These are phyloP conservation scores for Kwoniella sp. DNA, from an alignment of 768 basidiomycete species.

Conservation along the genomic window DNA sequence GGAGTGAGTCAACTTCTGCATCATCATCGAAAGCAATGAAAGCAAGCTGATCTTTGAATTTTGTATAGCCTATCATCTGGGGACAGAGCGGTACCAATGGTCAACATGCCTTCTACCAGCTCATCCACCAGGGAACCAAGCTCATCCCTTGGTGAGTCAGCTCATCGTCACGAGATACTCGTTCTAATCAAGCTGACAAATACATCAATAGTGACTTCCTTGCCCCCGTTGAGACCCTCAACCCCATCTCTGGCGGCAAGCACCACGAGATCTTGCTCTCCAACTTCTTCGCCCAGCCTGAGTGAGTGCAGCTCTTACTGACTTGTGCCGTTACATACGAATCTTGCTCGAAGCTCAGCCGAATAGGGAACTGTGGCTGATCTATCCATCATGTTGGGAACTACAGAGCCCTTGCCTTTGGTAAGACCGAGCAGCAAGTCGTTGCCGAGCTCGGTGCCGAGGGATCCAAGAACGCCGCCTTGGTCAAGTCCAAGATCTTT, in stretches of 20 bases:
- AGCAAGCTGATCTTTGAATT: constrained; percentile 11
- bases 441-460: constrained; percentile 60
- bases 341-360: no score
- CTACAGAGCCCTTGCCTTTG: constrained; percentile 87
- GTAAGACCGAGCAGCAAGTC: constrained; percentile 91
- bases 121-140: constrained; percentile 61
- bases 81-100: constrained; percentile 97
- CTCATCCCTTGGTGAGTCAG: constrained; percentile 55
- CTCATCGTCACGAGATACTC: neutral
- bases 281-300: constrained; percentile 98
- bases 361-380: no score
- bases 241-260: constrained; percentile 79
- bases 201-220: constrained; percentile 49
- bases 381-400: no score
- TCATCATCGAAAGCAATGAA: neutral
- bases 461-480: constrained; percentile 71
- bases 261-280: constrained; percentile 96
- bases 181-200: constrained; percentile 52
- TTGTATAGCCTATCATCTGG: constrained; percentile 89
- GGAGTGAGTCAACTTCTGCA: constrained; percentile 64
- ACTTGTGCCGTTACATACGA: no score
- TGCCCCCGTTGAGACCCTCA: constrained; percentile 58
- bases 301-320: constrained; percentile 57
- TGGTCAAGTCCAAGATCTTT: constrained; percentile 97
- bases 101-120: constrained; percentile 99